phyloP scores from a whole-genome alignment of 2,329 filamentous ascomycete genomes.

The Davidsoniella eucalypti region DNA sequence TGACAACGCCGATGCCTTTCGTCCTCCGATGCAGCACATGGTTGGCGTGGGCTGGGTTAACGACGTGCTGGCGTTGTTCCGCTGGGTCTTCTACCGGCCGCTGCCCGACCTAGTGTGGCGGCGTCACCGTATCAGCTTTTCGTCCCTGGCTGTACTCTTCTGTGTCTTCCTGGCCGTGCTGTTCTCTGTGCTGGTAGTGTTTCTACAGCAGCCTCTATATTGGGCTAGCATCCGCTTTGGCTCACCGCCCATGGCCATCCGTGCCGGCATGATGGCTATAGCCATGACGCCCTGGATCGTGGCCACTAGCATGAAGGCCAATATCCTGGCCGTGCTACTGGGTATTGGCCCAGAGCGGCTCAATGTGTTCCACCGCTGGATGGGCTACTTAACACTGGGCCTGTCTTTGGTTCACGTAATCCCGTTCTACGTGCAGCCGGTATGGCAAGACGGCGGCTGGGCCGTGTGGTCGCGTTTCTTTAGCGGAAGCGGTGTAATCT shows the following conservation, averaged over 20 bases:
- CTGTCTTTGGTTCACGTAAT: slow-evolving; percentile 70
- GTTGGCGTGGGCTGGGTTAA: slow-evolving; percentile 58
- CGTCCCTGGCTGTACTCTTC: slow-evolving; percentile 55
- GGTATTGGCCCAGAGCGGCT: slow-evolving; percentile 84
- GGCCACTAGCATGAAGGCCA: slow-evolving; percentile 79
- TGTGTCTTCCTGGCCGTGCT: slow-evolving; percentile 51
- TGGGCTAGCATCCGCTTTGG: slow-evolving; percentile 76
- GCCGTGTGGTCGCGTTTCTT: slow-evolving; percentile 53
- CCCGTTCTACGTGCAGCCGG: slow-evolving; percentile 77
- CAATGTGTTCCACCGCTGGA: slow-evolving; percentile 87
- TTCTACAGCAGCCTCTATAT: slow-evolving; percentile 75
- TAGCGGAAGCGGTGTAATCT: slow-evolving; percentile 49
- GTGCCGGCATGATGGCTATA: slow-evolving; percentile 81
- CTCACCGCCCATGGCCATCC: slow-evolving; percentile 73
- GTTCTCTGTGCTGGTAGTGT: slow-evolving; percentile 67
- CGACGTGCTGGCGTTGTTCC: slow-evolving; percentile 63
- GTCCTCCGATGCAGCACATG: slow-evolving; percentile 39
- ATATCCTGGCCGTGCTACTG: slow-evolving; percentile 66
- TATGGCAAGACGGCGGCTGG: slow-evolving; percentile 66
- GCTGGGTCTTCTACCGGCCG: slow-evolving; percentile 80
- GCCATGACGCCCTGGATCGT: slow-evolving; percentile 89
- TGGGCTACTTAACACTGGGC: slow-evolving; percentile 70
- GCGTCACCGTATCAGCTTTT: slow-evolving; percentile 58
- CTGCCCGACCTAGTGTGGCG: slow-evolving; percentile 57
- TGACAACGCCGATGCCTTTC: no score